These are phyloP conservation scores for Rauvolfia tetraphylla DNA, from an alignment of 257 asterid species.

Conservation along the genomic window DNA sequence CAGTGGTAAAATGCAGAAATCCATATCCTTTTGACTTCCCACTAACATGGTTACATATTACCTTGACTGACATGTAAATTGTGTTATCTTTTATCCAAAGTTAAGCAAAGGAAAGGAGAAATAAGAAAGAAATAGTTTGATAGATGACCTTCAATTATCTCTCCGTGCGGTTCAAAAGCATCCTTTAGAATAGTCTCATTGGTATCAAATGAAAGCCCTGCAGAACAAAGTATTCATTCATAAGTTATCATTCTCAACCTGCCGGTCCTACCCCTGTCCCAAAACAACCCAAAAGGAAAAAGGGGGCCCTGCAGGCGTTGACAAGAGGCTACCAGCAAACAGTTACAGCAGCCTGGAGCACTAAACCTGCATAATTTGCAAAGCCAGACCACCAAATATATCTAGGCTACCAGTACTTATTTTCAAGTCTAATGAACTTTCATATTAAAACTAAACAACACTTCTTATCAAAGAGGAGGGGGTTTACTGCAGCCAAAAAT, in stretches of 20 bases:
- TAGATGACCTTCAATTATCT: conserved; percentile 53
- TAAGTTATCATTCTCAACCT: not conserved
- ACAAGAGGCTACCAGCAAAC: no score
- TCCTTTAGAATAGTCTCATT: conserved; percentile 61
- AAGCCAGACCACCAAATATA: not conserved
- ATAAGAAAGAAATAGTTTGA: not conserved
- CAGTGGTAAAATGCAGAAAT: conserved; percentile 52
- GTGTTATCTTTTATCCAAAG: conserved; percentile 12
- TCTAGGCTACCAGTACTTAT: not conserved
- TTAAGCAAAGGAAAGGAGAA: conserved; percentile 6
- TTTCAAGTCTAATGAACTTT: not conserved
- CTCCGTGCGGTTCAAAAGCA: conserved; percentile 60
- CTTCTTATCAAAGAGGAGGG: not conserved
- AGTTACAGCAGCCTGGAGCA: no score
- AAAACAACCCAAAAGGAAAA: not conserved
- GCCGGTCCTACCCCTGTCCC: no score
- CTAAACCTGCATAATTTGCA: not conserved
- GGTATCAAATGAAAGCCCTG: conserved; percentile 81
- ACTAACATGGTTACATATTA: conserved; percentile 62
- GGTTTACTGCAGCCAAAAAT: not conserved
- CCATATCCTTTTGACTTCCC: conserved; percentile 83
- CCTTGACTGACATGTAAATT: conserved; percentile 45
- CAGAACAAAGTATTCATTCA: conserved; percentile 2
- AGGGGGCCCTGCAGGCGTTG: not conserved
- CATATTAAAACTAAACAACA: not conserved